Percentiles rank a stretch among this genome's conserved stretches.
phyloP scores from a whole-genome alignment of 2,329 filamentous ascomycete species.

The Amesomyces nigricolor region DNA sequence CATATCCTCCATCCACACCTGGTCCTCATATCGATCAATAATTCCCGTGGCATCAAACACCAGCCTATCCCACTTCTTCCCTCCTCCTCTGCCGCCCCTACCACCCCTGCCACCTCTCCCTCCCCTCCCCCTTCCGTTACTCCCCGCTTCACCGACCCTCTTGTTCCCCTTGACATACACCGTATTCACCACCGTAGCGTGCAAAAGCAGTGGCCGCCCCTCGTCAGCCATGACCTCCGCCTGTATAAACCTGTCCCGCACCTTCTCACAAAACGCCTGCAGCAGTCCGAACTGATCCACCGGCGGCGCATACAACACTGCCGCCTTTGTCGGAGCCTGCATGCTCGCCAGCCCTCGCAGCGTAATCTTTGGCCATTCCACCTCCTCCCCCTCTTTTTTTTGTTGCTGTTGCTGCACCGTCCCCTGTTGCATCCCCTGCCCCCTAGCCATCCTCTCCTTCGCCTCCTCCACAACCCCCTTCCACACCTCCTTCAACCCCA shows the following conservation, averaged over 20 bases:
- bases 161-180: constrained; percentile 57
- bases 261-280: constrained; percentile 49
- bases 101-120: constrained; percentile 24
- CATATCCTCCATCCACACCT: constrained; percentile 65
- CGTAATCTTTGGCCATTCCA: constrained; percentile 33
- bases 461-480: not conserved
- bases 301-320: constrained; percentile 62
- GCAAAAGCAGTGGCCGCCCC: constrained; percentile 61
- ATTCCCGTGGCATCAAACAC: constrained; percentile 51
- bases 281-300: constrained; percentile 48
- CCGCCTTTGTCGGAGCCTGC: constrained; percentile 48
- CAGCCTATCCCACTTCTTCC: constrained; percentile 34
- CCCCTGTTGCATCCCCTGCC: not conserved
- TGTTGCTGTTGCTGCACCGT: too few species aligned
- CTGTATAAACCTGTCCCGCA: constrained; percentile 50
- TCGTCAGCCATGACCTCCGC: constrained; percentile 54
- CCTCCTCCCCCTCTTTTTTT: not conserved
- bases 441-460: not conserved
- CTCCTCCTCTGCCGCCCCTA: constrained; percentile 1
- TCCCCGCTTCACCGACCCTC: constrained; percentile 24
- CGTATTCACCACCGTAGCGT: constrained; percentile 83
- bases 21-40: constrained; percentile 56
- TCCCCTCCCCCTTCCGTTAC: constrained; percentile 22
- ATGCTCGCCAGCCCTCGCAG: constrained; percentile 56
- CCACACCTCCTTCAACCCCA: constrained; percentile 37